A percentile compares a stretch with the other conserved stretches of the same genome.
phyloP scores from a whole-genome alignment of 2,329 filamentous ascomycete genomes.

The Biscogniauxia marginata region DNA sequence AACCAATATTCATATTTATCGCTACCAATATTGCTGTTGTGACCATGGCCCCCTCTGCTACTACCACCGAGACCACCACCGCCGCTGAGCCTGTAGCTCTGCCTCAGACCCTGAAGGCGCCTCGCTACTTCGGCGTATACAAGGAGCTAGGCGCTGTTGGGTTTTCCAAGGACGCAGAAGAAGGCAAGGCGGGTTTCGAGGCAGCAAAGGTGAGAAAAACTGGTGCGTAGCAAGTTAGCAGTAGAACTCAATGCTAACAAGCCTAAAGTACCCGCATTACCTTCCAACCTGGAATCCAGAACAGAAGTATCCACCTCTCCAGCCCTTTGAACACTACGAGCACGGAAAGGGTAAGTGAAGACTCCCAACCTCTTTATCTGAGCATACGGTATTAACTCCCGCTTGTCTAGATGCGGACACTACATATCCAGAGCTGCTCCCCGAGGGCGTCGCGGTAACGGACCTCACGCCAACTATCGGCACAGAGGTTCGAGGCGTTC shows the following conservation, averaged over 20 bases:
- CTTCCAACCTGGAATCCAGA: conserved; percentile 68
- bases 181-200: conserved; percentile 29
- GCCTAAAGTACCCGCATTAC: conserved; percentile 64
- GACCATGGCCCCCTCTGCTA: conserved; percentile 33
- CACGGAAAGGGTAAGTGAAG: conserved; percentile 57
- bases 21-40: neutral
- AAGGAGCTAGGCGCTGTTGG: conserved; percentile 26
- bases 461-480: conserved; percentile 74
- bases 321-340: conserved; percentile 70
- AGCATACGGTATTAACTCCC: neutral
- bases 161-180: conserved; percentile 29
- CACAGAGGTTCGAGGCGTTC: conserved; percentile 68
- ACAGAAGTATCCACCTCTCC: conserved; percentile 63
- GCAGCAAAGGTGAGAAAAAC: conserved; percentile 27
- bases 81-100: conserved; percentile 24
- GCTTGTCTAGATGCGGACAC: conserved; percentile 59
- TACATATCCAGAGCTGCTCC: conserved; percentile 66
- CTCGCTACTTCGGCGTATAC: conserved; percentile 24
- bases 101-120: conserved; percentile 17
- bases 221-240: neutral
- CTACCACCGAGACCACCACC: conserved; percentile 24
- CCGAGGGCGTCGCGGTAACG: conserved; percentile 47
- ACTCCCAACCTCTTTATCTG: too few relatives aligned
- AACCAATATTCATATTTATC: neutral
- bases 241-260: conserved; percentile 4